Base-by-base conservation (phyloP, 495 filamentous ascomycete species). In the Diplogelasinospora grovesii region DNA sequence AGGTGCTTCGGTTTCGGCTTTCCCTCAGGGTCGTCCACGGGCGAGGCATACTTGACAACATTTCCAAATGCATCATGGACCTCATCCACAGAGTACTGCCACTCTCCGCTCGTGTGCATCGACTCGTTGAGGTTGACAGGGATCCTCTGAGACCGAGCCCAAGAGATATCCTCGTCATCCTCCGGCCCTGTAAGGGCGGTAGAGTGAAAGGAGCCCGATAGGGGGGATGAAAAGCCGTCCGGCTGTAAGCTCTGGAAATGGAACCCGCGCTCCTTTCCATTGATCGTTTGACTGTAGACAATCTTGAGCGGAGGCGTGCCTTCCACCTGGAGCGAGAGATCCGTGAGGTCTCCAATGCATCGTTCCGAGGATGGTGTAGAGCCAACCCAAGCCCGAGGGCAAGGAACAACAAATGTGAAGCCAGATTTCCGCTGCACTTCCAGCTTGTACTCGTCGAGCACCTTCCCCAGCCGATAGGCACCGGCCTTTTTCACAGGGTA, bases 251-350 rank as follows among this genome's bases (percentile, higher is more conserved):
- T 90, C 54, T 95, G 87, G 50, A 90, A 83, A 39, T 87, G 83
- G 52, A 86, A 79, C 46, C 82, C 78, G 49, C 80, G 68, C 44
- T 90, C 79, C 41, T 78, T 76, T 39, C 73, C 66, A 50, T 95
- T 89, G 39, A 95, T 78, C 22, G 78, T 79, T 26, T 85, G 81
- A 48, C 83, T 90, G 53, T 97, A 98, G 51, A 85, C 86, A 45
- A 97, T 80, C 56, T 86, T 85, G 40, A 98, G 65, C n/a, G 92
- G 92, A 8, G 92, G 85, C 2, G 88, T 88, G 14, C 90, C 92
- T 52, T 87, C 77, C 2, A 96, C 85, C 45, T 85, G 77, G 10
- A 98, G 62, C 20, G 79, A 65, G 23, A 96, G 60, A 52, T 95
- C 80, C 3, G 92, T 96, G 16, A 97, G 67, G 45, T 97, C 92